These are phyloP conservation scores for Silybum marianum DNA, from an alignment of 129 eudicot genomes.

Conservation along the genomic window DNA sequence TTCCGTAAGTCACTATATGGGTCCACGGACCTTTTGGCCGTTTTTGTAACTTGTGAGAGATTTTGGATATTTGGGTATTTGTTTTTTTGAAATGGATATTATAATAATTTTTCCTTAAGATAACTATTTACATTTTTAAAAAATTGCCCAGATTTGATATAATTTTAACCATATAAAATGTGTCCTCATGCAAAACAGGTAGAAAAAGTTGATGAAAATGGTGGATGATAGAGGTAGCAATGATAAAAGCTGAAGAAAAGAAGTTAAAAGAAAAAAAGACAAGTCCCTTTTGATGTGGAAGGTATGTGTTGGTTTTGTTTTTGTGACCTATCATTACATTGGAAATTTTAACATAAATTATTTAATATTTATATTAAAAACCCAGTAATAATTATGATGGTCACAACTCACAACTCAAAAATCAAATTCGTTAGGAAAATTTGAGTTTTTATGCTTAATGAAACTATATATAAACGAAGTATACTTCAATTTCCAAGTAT, in stretches of 20 bases:
- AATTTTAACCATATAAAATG: not conserved
- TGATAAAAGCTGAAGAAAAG: not conserved
- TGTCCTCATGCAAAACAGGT: not conserved
- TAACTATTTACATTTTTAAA: too few species aligned
- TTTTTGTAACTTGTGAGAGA: too few species aligned
- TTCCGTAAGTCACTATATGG: too few species aligned
- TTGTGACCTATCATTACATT: not conserved
- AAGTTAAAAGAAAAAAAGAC: not conserved
- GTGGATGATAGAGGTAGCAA: slow-evolving; percentile 5
- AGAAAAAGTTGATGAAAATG: not conserved
- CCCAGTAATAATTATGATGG: not conserved
- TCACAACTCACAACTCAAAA: not conserved
- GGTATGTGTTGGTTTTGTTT: slow-evolving; percentile 1
- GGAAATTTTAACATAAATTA: not conserved
- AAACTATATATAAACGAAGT: not conserved
- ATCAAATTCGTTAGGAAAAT: not conserved
- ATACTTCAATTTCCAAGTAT: not conserved
- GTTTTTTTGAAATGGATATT: too few species aligned
- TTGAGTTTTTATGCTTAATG: not conserved
- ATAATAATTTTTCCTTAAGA: too few species aligned
- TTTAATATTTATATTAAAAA: not conserved
- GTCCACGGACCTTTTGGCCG: too few species aligned
- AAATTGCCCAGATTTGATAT: too few species aligned
- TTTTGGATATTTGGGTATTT: too few species aligned
- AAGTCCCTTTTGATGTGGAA: slow-evolving; percentile 10